Conservation (phyloP, 495 filamentous ascomycete species). For the Penicillium simplicissimum region DNA sequence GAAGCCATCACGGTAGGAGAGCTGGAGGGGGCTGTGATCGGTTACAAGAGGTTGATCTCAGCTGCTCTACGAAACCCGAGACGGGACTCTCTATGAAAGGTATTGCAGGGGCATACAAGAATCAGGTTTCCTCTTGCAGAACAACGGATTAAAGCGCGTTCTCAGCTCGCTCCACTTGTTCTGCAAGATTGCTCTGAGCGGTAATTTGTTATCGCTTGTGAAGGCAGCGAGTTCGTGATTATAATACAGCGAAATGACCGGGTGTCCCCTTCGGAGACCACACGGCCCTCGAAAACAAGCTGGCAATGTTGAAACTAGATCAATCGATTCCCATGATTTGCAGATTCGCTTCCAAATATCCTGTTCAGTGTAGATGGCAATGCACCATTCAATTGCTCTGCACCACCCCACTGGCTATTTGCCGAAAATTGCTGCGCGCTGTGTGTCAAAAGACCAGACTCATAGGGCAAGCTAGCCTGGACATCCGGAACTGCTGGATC, state of each 20-base stretch:
- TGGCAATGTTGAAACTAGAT: not conserved
- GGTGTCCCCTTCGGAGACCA: not conserved
- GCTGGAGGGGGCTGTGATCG: conserved; percentile 61
- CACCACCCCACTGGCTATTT: conserved; percentile 15
- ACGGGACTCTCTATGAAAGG: not conserved
- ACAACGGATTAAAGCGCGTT: not conserved
- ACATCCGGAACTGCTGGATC: not conserved
- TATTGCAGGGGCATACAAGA: no score
- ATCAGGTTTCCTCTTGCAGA: not conserved
- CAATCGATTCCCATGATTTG: conserved; percentile 5
- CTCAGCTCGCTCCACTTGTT: not conserved
- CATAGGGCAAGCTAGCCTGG: conserved; percentile 10
- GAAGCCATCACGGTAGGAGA: conserved; percentile 70
- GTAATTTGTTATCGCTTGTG: not conserved
- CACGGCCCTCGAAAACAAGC: no score
- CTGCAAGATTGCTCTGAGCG: not conserved
- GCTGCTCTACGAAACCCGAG: not conserved
- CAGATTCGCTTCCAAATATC: conserved; percentile 26
- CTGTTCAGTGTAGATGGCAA: conserved; percentile 28
- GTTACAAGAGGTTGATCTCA: conserved; percentile 48
- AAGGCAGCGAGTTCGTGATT: not conserved
- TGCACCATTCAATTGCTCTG: conserved; percentile 8
- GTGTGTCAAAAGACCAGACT: conserved; percentile 9
- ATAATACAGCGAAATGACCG: not conserved
- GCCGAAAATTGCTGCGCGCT: conserved; percentile 10